Base-by-base conservation (phyloP, 2,329 filamentous ascomycete species). In the Harringtonia aguacate region DNA sequence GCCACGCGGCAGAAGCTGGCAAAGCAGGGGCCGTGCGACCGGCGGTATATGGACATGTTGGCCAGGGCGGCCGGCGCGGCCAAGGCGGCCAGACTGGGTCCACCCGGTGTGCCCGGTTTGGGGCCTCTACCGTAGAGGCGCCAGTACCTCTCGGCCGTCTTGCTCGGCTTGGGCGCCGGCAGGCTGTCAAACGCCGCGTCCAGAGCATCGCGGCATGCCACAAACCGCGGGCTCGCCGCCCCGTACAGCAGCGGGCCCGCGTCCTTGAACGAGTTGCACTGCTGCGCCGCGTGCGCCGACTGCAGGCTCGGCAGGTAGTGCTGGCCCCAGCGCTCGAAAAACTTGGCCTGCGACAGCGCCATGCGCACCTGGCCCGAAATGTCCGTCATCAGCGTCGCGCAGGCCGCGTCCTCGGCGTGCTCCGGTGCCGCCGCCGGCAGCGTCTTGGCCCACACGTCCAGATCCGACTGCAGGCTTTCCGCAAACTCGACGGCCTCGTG, bases 191-290 rank as follows among this genome's bases (percentile, higher is more conserved):
- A 76, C 0, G 67, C 67, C 0, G 51, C 51, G 45, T 77, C 69
- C 0, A 80, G 65, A 2, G 57, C 51, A 39, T 73, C 63, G 9
- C 73, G 62, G 52, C 70, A 78, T 7, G 56, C 50, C 14, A 58
- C 55, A 53, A 81, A 81, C 4, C 79, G 60, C 0, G 68, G 63
- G 41, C 70, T 76, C 1, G 65, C 55, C 1, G 52, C 52, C 15
- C 74, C 68, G 51, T 79, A 81, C 48, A 67, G 62, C 8, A 74
- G 64, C 4, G 76, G 73, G 0, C 77, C 77, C 0, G 69, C 61
- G 47, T 81, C 77, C 53, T 79, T 78, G 67, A 79, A 80, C 0
- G 70, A 72, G 54, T 77, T 79, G 61, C 76, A 78, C 10, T 72
- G 58, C 56, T 81, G 77, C 21, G 68, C 64, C 1, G 64, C 61